Evolutionary conservation across 2,329 filamentous ascomycete species (phyloP), one percentile per base, ranked within the genome.

Genomic region (Colletotrichum zoysiae): DNA sequence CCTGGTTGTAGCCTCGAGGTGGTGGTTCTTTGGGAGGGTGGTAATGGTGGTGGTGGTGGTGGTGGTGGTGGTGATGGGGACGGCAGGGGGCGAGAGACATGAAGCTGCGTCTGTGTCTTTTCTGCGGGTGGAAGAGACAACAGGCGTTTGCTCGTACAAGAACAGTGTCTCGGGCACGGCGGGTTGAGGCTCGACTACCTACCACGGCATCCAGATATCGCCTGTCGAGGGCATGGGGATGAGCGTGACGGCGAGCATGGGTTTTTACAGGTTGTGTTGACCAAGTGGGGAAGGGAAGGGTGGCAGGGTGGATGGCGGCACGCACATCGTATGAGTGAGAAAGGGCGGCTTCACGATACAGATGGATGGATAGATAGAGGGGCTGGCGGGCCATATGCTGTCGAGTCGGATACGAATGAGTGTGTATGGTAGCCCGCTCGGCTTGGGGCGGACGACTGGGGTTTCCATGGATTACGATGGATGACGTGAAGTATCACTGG

Each of bases 141-240:
- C 8, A n/a, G 38, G 64, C 42, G 69, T 69, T 71, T 69, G 69
- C 53, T 69, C 65, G 69, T 64, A 64, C 46, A 51, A 59, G 65
- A 64, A 59, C 56, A 67, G 46, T 68, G 68, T 63, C 59, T 69
- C 64, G 59, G 51, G 30, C 53, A 64, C 58, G 51, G 59, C 51
- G 40, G 46, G 35, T 55, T 50, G 69, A 69, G 59, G 53, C 53
- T 71, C 65, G 69, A 64, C 65, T 64, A 64, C 64, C 65, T 64
- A 64, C 64, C 58, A 71, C 53, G 59, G 59, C 69, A 64, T 69
- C 11, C 53, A 23, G 61, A 35, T 44, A 50, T 50, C 23, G 51
- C 60, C 65, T 65, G 66, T 44, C 66, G 30, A 56, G 64, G 57
- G 51, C 33, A 35, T 23, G 42, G 44, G 33, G 23, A 33, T 18